Percentiles rank a stretch among this genome's conserved stretches.
phyloP scores from a whole-genome alignment of 2,329 filamentous ascomycete genomes.

The Berkeleyomyces basicola region DNA sequence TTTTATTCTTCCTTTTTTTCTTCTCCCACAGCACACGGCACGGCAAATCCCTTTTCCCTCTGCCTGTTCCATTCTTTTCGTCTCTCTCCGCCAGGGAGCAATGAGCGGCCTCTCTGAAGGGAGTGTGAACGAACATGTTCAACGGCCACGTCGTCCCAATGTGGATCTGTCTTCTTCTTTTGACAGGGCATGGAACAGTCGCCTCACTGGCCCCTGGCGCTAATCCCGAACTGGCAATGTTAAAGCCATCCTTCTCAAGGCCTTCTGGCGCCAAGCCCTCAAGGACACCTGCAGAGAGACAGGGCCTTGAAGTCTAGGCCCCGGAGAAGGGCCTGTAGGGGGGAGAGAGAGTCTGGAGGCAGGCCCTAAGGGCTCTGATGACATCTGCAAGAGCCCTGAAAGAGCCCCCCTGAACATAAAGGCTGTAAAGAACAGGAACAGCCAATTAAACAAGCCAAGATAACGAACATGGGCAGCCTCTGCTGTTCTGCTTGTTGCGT shows the following conservation, averaged over 20 bases:
- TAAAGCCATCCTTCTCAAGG: neutral
- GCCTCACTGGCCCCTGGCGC: constrained; percentile 7
- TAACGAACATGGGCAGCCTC: too few species aligned
- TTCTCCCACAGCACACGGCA: neutral
- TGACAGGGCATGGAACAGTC: constrained; percentile 1
- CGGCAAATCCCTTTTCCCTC: neutral
- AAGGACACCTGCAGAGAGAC: too few species aligned
- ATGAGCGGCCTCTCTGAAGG: neutral
- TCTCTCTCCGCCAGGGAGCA: neutral
- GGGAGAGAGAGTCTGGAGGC: too few species aligned
- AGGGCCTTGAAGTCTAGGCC: too few species aligned
- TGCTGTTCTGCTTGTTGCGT: neutral
- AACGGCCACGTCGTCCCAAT: neutral
- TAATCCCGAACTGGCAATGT: constrained; percentile 3
- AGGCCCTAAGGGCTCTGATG: neutral
- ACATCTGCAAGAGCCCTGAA: neutral
- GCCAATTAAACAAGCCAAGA: too few species aligned
- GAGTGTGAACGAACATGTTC: neutral
- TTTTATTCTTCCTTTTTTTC: neutral
- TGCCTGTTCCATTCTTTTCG: neutral
- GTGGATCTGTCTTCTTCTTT: neutral
- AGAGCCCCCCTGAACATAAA: neutral
- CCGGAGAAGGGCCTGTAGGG: too few species aligned
- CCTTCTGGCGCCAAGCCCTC: neutral
- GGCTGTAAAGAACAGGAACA: neutral